Evolutionary conservation across 2,329 filamentous ascomycete genomes (phyloP).

Genomic region (Epichloe sp.): DNA sequence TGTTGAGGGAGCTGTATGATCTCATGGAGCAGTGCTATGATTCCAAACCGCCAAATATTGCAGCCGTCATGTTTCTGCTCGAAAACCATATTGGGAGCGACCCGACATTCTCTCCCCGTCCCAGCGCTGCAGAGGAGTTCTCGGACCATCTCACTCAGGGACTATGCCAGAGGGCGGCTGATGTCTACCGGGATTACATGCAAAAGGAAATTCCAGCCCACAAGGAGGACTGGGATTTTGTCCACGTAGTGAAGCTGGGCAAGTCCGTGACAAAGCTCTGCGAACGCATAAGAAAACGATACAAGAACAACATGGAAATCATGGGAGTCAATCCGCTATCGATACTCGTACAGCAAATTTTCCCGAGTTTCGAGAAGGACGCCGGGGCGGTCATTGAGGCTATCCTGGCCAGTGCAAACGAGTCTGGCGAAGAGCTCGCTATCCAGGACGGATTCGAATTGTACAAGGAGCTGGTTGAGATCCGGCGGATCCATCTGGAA

Average conservation of each 20-base stretch:
- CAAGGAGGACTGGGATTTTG: slow-evolving; percentile 79
- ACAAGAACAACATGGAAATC: slow-evolving; percentile 74
- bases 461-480: slow-evolving; percentile 77
- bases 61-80: slow-evolving; percentile 65
- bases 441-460: slow-evolving; percentile 90
- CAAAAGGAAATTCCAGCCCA: slow-evolving; percentile 65
- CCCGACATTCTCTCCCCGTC: slow-evolving; percentile 55
- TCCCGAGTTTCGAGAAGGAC: slow-evolving; percentile 84
- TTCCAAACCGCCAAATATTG: slow-evolving; percentile 69
- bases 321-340: slow-evolving; percentile 57
- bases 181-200: slow-evolving; percentile 69
- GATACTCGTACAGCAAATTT: slow-evolving; percentile 68
- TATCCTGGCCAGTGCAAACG: slow-evolving; percentile 62
- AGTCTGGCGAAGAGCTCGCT: slow-evolving; percentile 60
- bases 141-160: slow-evolving; percentile 57
- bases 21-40: slow-evolving; percentile 84
- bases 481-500: slow-evolving; percentile 67
- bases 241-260: slow-evolving; percentile 78
- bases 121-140: slow-evolving; percentile 61
- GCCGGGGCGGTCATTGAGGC: slow-evolving; percentile 71
- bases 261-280: slow-evolving; percentile 75
- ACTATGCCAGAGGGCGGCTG: slow-evolving; percentile 58
- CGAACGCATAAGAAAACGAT: slow-evolving; percentile 84
- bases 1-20: slow-evolving; percentile 78
- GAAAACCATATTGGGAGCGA: slow-evolving; percentile 74